Evolutionary conservation across 441 rosid genomes (phyloP), one percentile per base, ranked within the genome.

Genomic region (Oxalis stricta): DNA sequence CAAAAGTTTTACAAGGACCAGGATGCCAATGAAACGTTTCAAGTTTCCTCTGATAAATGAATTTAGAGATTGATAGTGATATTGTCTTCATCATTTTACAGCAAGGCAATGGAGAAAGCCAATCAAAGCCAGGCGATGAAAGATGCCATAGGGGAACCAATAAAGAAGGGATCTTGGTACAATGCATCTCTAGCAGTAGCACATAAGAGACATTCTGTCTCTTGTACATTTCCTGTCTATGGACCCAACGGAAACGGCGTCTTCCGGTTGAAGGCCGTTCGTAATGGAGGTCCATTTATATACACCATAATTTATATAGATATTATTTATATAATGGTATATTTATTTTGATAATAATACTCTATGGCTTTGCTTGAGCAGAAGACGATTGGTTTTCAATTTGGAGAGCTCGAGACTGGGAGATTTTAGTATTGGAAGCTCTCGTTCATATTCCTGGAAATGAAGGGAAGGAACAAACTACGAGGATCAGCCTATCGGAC

Each of bases 111-210:
- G 77, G 93, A 81, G 71, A 83, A 77, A 75, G 96, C 82, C 33
- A 38, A 68, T 51, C 65, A 69, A 37, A 73, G 59, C 49, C 74
- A 69, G 69, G 82, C 72, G 19, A 55, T 86, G 47, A 73, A 64
- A 32, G 82, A 83, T 46, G 93, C 85, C 52, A 61, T 91, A 5
- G 99, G 99, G 54, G 95, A 81, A 44, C 99, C 99, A 10, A 68
- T 86, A 52, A 70, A 67, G 57, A 83, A 73, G 77, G 99, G 99
- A 28, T 82, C 95, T 42, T 86, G 99, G 99, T 86, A 86, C 61
- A 73, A 66, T 69, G 93, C 99, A 33, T 78, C 96, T 52, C 88
- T 91, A 55, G 91, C 95, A 39, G 91, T 91, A 46, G 71, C 96
- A 61, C 96, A 75, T 60, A 71, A 79, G 52, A 72, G 98, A 61